phyloP scores from a whole-genome alignment of 192 early-diverging fungal species.

The Coemansia erecta region DNA sequence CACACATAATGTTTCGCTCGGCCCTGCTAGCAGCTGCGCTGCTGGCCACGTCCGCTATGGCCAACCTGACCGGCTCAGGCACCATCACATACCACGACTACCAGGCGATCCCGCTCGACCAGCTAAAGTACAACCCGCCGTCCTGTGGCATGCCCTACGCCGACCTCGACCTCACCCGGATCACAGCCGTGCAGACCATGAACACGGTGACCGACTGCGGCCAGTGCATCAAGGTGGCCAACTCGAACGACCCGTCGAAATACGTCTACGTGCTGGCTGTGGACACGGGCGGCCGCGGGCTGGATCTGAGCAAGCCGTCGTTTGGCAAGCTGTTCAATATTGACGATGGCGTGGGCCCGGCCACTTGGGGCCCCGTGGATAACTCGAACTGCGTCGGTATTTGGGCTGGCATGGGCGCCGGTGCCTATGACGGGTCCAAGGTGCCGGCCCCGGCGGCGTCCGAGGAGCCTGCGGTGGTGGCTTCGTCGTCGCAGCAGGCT shows the following conservation, averaged over 20 bases:
- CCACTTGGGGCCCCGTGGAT: constrained; percentile 45
- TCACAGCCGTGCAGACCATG: constrained; percentile 55
- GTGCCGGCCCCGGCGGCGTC: constrained; percentile 7
- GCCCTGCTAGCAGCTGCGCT: constrained; percentile 1
- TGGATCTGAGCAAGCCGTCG: constrained; percentile 53
- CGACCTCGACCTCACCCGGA: constrained; percentile 51
- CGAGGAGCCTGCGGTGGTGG: not conserved
- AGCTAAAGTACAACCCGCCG: constrained; percentile 51
- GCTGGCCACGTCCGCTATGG: constrained; percentile 9
- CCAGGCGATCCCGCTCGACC: constrained; percentile 33
- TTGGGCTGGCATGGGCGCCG: constrained; percentile 19
- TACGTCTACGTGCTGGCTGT: constrained; percentile 56
- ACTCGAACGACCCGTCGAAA: constrained; percentile 40
- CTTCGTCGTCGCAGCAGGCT: not conserved
- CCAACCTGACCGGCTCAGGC: constrained; percentile 34
- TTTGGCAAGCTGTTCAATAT: constrained; percentile 55
- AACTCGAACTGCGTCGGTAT: constrained; percentile 50
- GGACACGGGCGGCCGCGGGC: constrained; percentile 54
- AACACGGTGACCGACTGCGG: constrained; percentile 51
- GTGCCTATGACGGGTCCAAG: constrained; percentile 10
- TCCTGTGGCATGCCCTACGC: constrained; percentile 59
- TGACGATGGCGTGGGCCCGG: constrained; percentile 48
- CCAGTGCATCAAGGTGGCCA: constrained; percentile 53
- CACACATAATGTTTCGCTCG: not conserved
- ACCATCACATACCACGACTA: constrained; percentile 53